Base-by-base conservation (phyloP, 2,329 filamentous ascomycete species). In the Aureobasidium sp. region DNA sequence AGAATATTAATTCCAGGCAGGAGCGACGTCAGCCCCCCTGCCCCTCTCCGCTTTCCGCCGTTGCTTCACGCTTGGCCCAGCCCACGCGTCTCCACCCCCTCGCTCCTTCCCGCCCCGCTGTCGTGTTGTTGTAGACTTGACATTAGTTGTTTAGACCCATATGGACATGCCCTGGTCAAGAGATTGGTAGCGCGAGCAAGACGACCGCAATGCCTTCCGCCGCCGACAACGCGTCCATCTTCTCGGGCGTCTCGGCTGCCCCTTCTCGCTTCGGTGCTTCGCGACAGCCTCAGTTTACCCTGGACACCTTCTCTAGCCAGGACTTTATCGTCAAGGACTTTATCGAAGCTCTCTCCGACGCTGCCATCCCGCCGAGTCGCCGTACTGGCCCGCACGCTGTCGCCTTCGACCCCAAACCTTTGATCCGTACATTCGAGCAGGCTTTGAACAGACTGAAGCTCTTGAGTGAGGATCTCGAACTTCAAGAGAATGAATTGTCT, bases 261-360 rank as follows among this genome's bases (percentile, higher is more conserved):
- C 45, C 64, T 62, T 64, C 63, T 29, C 65, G 69, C 40, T 37
- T 49, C 5, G 55, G 55, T 45, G 31, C 65, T 11, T 65, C 65
- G 25, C 68, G 68, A 45, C 74, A 71, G 61, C 75, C 75, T 57
- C 74, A 74, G 29, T 96, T 96, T 77, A 90, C 85, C 10, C 81
- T 97, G 63, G 90, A 96, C 46, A 91, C 92, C 60, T 81, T 81
- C 72, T 76, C 77, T 47, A 78, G 72, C 66, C 77, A 77, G 67
- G 94, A 97, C 76, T 99, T 97, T 70, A 96, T 97, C 64, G 93
- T 97, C 66, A 91, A 95, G 70, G 94, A 99, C 77, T 99, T 99
- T 72, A 87, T 99, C 68, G 95, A 99, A 73, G 84, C 87, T 55
- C 85, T 99, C 61, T 94, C 93, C 54, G 92, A 97, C 64, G 88